These are phyloP conservation scores for Dipodascopsis tothii DNA, from an alignment of 805 yeast species.

Conservation along the genomic window DNA sequence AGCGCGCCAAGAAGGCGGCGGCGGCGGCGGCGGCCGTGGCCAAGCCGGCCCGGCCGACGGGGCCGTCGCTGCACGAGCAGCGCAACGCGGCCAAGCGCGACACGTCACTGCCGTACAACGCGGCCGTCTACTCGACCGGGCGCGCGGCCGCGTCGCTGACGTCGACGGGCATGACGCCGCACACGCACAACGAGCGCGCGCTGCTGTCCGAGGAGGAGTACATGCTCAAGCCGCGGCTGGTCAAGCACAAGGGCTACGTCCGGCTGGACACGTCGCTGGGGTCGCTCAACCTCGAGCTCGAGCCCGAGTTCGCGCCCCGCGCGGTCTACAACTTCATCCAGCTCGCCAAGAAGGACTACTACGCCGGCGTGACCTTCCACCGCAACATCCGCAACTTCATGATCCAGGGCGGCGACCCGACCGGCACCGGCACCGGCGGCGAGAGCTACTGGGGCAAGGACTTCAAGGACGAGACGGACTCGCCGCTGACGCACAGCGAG, in stretches of 20 bases:
- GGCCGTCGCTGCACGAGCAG: background rate
- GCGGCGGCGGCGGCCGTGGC: background rate
- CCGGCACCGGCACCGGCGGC: conserved; percentile 33
- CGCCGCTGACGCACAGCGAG: conserved; percentile 60
- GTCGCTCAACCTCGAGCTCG: conserved; percentile 48
- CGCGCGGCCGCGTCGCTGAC: conserved; percentile 28
- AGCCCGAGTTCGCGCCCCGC: conserved; percentile 59
- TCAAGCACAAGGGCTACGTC: conserved; percentile 27
- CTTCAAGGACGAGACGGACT: conserved; percentile 42
- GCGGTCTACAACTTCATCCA: conserved; percentile 43
- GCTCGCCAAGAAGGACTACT: conserved; percentile 38
- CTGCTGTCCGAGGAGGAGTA: conserved; percentile 26
- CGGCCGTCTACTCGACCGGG: conserved; percentile 25
- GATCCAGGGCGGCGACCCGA: conserved; percentile 35
- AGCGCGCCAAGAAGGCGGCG: background rate
- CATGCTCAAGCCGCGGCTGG: conserved; percentile 26
- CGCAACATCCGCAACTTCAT: conserved; percentile 31
- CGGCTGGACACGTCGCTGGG: conserved; percentile 28
- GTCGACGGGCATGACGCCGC: conserved; percentile 28
- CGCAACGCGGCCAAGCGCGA: background rate
- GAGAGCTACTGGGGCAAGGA: conserved; percentile 26
- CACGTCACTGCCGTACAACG: conserved; percentile 12
- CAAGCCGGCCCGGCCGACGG: background rate
- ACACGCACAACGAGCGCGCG: conserved; percentile 25
- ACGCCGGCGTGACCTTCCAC: conserved; percentile 29